Evolutionary conservation across 148 eudicot species (phyloP), one percentile per base, ranked within the genome.

Genomic region (Amaranthus cruentus): DNA sequence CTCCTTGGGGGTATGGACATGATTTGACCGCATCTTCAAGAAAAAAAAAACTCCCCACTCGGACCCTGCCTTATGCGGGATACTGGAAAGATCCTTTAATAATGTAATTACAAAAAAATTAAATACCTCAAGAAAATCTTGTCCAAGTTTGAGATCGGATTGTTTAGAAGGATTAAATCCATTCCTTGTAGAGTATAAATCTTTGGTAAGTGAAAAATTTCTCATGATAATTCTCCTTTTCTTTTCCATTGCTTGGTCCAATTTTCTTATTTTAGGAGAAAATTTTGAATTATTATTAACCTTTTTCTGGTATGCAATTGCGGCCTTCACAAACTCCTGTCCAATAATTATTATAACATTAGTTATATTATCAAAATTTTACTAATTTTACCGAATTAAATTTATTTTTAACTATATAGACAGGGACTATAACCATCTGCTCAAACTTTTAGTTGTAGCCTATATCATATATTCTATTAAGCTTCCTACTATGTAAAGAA

Each of bases 241-340:
- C 77, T 81, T 87, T 78, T 86, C 89, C 83, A 90, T 64, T 65
- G 83, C 89, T 55, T 76, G 82, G 76, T 84, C 81, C 50, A 84
- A 85, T 72, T 86, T 86, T 38, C 83, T 42, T 11, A 84, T 43
- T 55, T 73, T 86, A 8, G 90, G 80, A 43, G 81, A 82, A 4
- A 62, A 82, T 46, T 80, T 82, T 43, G 60, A 28, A 60, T 74
- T 67, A 44, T 21, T 72, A 69, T 70, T 79, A 7, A 84, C 75
- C 88, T 75, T 90, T 78, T 86, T 93, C 68, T 87, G 84, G 75
- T 90, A 90, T 11, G 87, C 92, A 70, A 81, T 62, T 47, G 88
- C 96, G 1, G 96, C 96, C 83, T 87, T 87, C 21, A 77, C 93
- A 77, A 93, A 93, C 73, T 90, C 93, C 97, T 90, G 76, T 76